A percentile compares a stretch with the other conserved stretches of the same genome.
Conservation (phyloP, 192 early-diverging fungal genomes). For the Lunasporangiospora selenospora region DNA sequence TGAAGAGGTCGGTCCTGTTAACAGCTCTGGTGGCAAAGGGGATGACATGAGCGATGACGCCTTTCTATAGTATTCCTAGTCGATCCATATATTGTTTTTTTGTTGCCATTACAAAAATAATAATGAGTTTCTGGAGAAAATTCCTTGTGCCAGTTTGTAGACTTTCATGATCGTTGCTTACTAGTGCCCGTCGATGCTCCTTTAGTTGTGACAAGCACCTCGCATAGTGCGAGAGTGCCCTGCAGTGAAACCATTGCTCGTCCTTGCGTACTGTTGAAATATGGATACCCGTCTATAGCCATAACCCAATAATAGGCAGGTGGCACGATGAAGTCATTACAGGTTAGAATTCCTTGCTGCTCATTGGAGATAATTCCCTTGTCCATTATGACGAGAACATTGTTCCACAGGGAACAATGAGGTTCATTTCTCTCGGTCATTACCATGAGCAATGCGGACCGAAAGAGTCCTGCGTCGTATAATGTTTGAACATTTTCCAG, state of each 20-base stretch:
- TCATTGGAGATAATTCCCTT: too few species aligned
- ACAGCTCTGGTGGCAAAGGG: neutral
- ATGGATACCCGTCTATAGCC: constrained; percentile 30
- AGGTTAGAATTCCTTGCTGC: too few species aligned
- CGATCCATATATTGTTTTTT: neutral
- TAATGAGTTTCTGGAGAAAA: too few species aligned
- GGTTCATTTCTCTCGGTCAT: neutral
- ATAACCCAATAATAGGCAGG: too few species aligned
- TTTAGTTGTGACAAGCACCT: constrained; percentile 9
- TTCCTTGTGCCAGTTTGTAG: too few species aligned
- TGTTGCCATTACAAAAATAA: too few species aligned
- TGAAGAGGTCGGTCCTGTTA: neutral
- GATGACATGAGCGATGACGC: neutral
- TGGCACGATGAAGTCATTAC: too few species aligned
- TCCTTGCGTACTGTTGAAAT: constrained; percentile 9
- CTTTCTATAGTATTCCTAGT: constrained; percentile 21
- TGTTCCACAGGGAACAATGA: too few species aligned
- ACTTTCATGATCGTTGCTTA: constrained; percentile 2
- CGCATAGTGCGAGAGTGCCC: constrained; percentile 8
- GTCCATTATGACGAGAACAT: too few species aligned
- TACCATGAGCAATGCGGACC: constrained; percentile 34
- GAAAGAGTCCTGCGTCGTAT: constrained; percentile 15
- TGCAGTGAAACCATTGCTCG: constrained; percentile 15
- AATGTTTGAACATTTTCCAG: constrained; percentile 6
- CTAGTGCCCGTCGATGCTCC: constrained; percentile 15